Percentiles rank a stretch among this genome's conserved stretches.
Conservation (phyloP, 1,284 basidiomycete genomes). For the Cystobasidium pallidum region DNA sequence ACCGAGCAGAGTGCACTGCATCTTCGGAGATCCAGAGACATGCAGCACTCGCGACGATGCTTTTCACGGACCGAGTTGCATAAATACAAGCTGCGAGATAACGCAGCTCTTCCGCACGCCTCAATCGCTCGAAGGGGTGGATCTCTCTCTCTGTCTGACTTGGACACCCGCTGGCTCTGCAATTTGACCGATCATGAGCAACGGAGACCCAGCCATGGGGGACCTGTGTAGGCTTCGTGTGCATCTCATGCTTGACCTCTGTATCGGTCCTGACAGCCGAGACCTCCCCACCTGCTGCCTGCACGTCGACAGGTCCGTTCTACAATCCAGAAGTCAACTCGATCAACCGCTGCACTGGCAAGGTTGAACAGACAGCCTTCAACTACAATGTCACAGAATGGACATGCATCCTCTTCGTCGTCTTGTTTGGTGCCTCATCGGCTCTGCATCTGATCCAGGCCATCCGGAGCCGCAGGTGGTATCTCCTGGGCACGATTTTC, state of each 20-base stretch:
- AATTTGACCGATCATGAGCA: conserved; percentile 17
- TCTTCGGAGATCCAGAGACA: too few species aligned
- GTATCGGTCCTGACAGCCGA: background rate
- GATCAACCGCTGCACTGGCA: conserved; percentile 34
- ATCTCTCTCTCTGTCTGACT: background rate
- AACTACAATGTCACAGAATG: conserved; percentile 52
- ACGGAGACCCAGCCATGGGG: background rate
- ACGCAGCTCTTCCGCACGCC: too few species aligned
- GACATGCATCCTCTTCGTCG: conserved; percentile 58
- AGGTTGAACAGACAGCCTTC: conserved; percentile 20
- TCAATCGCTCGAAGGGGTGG: too few species aligned
- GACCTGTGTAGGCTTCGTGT: background rate
- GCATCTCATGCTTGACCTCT: background rate
- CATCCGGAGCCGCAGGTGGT: conserved; percentile 61
- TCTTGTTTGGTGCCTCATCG: conserved; percentile 59
- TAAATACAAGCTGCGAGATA: too few species aligned
- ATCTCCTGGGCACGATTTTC: conserved; percentile 22
- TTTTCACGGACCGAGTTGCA: too few species aligned
- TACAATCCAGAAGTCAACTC: conserved; percentile 16
- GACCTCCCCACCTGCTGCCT: background rate
- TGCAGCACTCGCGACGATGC: background rate
- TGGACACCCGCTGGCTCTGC: background rate
- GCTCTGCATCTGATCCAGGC: conserved; percentile 61
- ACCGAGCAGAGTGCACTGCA: background rate
- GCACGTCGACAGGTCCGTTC: conserved; percentile 11